phyloP scores from a whole-genome alignment of 192 early-diverging fungal genomes.

The Coemansia sp. region DNA sequence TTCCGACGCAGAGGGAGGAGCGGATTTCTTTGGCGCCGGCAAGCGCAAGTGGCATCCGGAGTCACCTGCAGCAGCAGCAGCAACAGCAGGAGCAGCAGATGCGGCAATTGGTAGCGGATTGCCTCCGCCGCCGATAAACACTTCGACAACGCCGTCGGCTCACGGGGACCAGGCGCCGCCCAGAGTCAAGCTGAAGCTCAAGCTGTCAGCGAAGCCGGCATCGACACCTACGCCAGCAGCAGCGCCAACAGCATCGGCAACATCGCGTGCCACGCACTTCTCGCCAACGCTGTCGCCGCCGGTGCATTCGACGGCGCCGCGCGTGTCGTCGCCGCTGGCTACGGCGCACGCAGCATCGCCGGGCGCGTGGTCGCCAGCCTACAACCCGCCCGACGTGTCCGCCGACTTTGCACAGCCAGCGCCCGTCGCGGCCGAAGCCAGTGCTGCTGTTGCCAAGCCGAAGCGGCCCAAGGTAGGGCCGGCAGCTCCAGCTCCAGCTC shows the following conservation, averaged over 20 bases:
- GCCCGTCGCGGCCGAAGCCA: neutral
- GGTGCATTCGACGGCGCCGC: slow-evolving; percentile 19
- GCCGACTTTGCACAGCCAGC: neutral
- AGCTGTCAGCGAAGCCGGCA: slow-evolving; percentile 6
- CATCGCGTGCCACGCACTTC: neutral
- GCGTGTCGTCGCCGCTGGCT: slow-evolving; percentile 37
- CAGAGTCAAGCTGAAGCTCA: slow-evolving; percentile 50
- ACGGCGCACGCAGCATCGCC: slow-evolving; percentile 1
- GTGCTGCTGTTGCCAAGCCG: neutral
- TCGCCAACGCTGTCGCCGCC: slow-evolving; percentile 33
- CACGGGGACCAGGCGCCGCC: slow-evolving; percentile 23
- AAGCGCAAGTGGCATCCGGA: slow-evolving; percentile 15
- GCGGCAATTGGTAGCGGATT: slow-evolving; percentile 25
- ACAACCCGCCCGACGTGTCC: slow-evolving; percentile 7
- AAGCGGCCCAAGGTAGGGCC: neutral
- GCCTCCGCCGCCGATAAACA: slow-evolving; percentile 29
- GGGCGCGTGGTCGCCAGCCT: slow-evolving; percentile 15
- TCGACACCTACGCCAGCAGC: neutral
- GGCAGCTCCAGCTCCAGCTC: neutral
- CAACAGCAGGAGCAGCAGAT: too few species aligned
- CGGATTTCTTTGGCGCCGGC: slow-evolving; percentile 2
- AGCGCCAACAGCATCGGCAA: neutral
- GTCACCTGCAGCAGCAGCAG: neutral
- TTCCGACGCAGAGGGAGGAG: too few species aligned
- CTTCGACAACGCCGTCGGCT: neutral